Conservation (phyloP, 306 rosid genomes). For the Vigna trinervia region DNA sequence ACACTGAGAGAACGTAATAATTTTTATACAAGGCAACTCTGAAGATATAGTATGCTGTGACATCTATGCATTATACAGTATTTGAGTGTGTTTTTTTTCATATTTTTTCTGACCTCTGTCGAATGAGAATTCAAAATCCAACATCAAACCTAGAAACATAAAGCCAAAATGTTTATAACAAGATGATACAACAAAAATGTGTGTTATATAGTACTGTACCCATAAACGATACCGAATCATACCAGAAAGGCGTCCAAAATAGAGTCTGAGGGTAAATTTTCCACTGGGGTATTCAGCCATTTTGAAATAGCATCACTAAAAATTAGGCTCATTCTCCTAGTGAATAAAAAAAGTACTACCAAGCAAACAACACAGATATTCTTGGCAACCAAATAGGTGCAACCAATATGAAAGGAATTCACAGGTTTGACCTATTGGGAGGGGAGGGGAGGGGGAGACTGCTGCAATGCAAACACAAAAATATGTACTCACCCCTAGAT, state of each 20-base stretch:
- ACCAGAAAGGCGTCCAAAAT: slow-evolving; percentile 13
- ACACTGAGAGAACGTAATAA: neutral
- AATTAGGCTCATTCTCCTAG: neutral
- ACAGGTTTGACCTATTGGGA: slow-evolving; percentile 14
- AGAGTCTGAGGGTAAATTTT: neutral
- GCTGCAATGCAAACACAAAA: slow-evolving; percentile 25
- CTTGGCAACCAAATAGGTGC: slow-evolving; percentile 3
- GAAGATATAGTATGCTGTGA: neutral
- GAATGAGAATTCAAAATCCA: neutral
- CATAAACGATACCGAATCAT: slow-evolving; percentile 15
- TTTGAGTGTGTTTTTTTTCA: neutral
- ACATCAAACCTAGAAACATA: neutral
- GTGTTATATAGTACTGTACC: neutral
- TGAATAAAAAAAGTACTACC: neutral
- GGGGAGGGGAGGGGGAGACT: neutral
- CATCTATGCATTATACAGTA: neutral
- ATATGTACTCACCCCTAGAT: slow-evolving; percentile 38
- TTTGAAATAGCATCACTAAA: neutral
- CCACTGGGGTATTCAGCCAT: neutral
- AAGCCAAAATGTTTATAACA: neutral
- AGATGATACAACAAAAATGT: neutral
- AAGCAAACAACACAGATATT: slow-evolving; percentile 21
- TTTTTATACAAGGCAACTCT: neutral
- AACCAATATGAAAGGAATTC: slow-evolving; percentile 25
- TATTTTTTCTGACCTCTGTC: neutral